Conservation (phyloP, 1,284 basidiomycete genomes). For the Albatrellus sp. region DNA sequence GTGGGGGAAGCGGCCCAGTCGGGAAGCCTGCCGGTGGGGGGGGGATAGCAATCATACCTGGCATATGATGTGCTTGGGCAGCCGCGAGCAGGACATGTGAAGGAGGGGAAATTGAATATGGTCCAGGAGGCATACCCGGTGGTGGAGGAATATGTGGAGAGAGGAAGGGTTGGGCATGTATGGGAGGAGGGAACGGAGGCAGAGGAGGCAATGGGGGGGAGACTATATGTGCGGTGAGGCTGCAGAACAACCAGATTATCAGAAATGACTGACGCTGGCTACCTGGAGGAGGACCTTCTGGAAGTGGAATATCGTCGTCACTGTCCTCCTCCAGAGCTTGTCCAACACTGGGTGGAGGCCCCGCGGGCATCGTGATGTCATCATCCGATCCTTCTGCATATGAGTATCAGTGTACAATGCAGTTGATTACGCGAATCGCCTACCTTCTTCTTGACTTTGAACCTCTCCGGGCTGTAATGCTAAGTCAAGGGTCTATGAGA, state of each 20-base stretch:
- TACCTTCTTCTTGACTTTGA: conserved; percentile 38
- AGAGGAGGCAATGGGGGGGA: conserved; percentile 16
- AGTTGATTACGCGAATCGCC: conserved; percentile 1
- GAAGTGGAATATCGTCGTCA: conserved; percentile 81
- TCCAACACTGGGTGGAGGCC: conserved; percentile 48
- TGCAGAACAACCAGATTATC: not conserved
- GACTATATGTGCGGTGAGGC: conserved; percentile 1
- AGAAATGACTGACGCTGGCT: conserved; percentile 6
- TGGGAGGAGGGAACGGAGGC: conserved; percentile 10
- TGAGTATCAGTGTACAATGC: not conserved
- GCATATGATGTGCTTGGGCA: conserved; percentile 17
- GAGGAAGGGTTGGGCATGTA: conserved; percentile 17
- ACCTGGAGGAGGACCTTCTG: conserved; percentile 65
- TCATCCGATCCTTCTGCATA: conserved; percentile 26
- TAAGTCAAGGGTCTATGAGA: conserved; percentile 15
- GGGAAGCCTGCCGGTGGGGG: not conserved
- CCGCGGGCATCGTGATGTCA: conserved; percentile 61
- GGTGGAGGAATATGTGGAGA: conserved; percentile 20
- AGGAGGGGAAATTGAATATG: not conserved
- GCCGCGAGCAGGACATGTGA: conserved; percentile 14
- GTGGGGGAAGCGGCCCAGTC: not conserved
- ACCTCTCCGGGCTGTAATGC: conserved; percentile 47
- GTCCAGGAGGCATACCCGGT: conserved; percentile 8
- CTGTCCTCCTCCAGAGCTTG: conserved; percentile 27
- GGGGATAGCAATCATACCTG: conserved; percentile 7